Percentiles rank a stretch among this genome's conserved stretches.
Conservation (phyloP, 2,329 filamentous ascomycete genomes). For the Colletotrichum acutatum region DNA sequence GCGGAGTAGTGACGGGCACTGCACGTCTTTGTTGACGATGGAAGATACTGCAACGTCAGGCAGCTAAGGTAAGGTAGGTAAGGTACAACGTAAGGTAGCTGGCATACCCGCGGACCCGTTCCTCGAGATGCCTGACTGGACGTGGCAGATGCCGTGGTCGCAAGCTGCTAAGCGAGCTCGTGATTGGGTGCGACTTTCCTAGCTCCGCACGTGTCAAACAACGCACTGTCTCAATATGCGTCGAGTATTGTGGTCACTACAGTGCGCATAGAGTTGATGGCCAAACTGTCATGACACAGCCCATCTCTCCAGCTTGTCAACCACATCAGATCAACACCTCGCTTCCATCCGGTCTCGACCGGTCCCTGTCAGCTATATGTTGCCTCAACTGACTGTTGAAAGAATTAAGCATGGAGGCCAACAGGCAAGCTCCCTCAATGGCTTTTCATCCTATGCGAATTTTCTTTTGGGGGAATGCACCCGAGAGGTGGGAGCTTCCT, state of each 20-base stretch:
- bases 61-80: not conserved
- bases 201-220: not conserved
- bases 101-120: not conserved
- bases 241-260: not conserved
- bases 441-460: not conserved
- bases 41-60: not conserved
- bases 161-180: not conserved
- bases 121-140: not conserved
- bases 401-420: not conserved
- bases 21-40: constrained; percentile 19
- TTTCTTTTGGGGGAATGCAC: not conserved
- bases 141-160: constrained; percentile 31
- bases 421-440: not conserved
- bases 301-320: constrained; percentile 1
- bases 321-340: not conserved
- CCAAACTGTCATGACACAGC: not conserved
- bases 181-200: constrained; percentile 10
- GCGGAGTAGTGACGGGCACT: not conserved
- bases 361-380: not conserved
- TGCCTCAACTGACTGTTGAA: not conserved
- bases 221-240: not conserved
- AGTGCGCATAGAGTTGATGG: not conserved
- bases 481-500: constrained; percentile 5
- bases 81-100: not conserved
- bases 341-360: constrained; percentile 1